phyloP scores from a whole-genome alignment of 1,284 basidiomycete genomes.

The Fomitiporia mediterranea region DNA sequence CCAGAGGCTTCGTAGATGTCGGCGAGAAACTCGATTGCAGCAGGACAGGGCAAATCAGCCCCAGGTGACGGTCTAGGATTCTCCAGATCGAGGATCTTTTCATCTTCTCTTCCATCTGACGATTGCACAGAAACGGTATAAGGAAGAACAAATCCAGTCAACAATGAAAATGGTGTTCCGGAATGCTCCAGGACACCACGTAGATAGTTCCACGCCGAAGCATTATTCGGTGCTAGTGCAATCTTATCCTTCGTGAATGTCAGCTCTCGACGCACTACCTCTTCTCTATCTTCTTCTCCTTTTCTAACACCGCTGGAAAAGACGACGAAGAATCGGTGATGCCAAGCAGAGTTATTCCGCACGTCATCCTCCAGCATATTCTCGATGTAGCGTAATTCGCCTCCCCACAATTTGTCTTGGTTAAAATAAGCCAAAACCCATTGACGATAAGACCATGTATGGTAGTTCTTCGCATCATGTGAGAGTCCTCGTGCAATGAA shows the following conservation, averaged over 20 bases:
- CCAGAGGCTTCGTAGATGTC: slow-evolving; percentile 55
- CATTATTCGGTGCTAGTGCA: slow-evolving; percentile 85
- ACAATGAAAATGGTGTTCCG: slow-evolving; percentile 49
- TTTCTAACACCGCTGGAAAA: slow-evolving; percentile 60
- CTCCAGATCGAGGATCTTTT: slow-evolving; percentile 58
- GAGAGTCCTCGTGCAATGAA: slow-evolving; percentile 73
- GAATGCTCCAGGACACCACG: slow-evolving; percentile 67
- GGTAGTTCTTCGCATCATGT: slow-evolving; percentile 88
- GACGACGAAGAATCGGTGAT: slow-evolving; percentile 93
- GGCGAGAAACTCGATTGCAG: slow-evolving; percentile 83
- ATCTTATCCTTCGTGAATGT: slow-evolving; percentile 75
- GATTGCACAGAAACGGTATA: slow-evolving; percentile 43
- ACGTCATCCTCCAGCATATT: slow-evolving; percentile 73
- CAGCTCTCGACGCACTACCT: slow-evolving; percentile 61
- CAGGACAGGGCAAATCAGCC: slow-evolving; percentile 68
- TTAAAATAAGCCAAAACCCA: slow-evolving; percentile 81
- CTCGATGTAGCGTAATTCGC: slow-evolving; percentile 78
- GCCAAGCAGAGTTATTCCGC: slow-evolving; percentile 97
- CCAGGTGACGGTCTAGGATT: slow-evolving; percentile 62
- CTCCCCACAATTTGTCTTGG: slow-evolving; percentile 65
- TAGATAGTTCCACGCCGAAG: slow-evolving; percentile 93
- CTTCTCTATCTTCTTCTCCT: slow-evolving; percentile 55
- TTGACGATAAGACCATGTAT: slow-evolving; percentile 93
- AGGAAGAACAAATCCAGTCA: slow-evolving; percentile 58
- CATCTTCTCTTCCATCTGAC: slow-evolving; percentile 15